Conservation (phyloP, 495 filamentous ascomycete genomes). For the Aspergillus sclerotiicarbonarius region DNA sequence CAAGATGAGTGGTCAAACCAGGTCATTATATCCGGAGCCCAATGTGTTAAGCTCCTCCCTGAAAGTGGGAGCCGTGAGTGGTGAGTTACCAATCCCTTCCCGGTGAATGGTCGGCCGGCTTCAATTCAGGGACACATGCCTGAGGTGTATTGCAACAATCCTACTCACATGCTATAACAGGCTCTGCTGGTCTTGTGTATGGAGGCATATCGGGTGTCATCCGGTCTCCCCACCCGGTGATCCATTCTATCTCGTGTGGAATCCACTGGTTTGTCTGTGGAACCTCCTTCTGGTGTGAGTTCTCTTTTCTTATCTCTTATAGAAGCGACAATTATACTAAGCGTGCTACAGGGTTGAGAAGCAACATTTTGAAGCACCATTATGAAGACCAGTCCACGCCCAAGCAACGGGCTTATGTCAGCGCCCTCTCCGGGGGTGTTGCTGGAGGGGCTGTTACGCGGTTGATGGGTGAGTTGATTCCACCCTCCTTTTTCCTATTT, state of each 20-base stretch:
- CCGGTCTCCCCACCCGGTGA: conserved; percentile 58
- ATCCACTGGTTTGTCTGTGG: conserved; percentile 80
- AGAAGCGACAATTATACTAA: conserved; percentile 5
- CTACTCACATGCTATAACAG: conserved; percentile 38
- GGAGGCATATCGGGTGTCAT: conserved; percentile 69
- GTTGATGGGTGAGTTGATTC: conserved; percentile 56
- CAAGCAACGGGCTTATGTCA: conserved; percentile 58
- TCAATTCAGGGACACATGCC: neutral
- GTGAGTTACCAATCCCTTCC: conserved; percentile 34
- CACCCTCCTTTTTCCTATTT: neutral
- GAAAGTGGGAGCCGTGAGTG: conserved; percentile 52
- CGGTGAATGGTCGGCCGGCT: neutral
- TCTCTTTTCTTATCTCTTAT: conserved; percentile 8
- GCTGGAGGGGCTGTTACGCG: conserved; percentile 63
- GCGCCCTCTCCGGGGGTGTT: conserved; percentile 65
- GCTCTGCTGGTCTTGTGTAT: conserved; percentile 65
- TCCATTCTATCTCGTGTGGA: conserved; percentile 71
- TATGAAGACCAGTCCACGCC: conserved; percentile 48
- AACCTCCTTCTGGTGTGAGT: conserved; percentile 71
- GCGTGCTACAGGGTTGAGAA: conserved; percentile 35
- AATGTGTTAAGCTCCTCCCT: conserved; percentile 39
- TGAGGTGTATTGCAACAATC: neutral
- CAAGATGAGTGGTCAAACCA: conserved; percentile 33
- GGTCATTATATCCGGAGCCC: conserved; percentile 14
- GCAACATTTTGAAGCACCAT: conserved; percentile 39